Evolutionary conservation across 345 rosid genomes (phyloP), one percentile per base, ranked within the genome.

Genomic region (Citrus reticulata): DNA sequence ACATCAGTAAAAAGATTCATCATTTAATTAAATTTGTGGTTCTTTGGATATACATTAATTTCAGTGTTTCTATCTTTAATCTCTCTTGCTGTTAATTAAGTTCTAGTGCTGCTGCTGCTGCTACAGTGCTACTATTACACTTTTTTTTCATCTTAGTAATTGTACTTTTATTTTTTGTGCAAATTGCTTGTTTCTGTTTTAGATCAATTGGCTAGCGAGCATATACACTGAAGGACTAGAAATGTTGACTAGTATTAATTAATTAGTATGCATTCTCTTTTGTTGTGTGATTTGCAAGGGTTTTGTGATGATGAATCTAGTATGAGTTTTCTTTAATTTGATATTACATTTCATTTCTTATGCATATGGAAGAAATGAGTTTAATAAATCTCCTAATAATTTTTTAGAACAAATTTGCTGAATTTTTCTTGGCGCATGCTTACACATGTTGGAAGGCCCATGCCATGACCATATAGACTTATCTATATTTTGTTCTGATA

Each of bases 381-480:
- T 29, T 37, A 32, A 42, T 11, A 11, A 42, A 35, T 73, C n/a
- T 49, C 22, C 57, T 32, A 49, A 49, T 62, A 32, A 39, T 61
- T 62, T 73, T 14, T 65, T 6, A 40, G 7, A 37, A 64, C 9
- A 11, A n/a, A 37, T 35, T 57, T 68, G 57, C 8, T 73, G 49
- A 63, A 70, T 29, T 49, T 40, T 20, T 24, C 20, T 40, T 17
- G 24, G 34, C 84, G 71, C 82, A 78, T 84, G 86, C 77, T 25
- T 35, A 35, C 8, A 25, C 84, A 77, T 65, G 46, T 76, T 70
- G 77, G 72, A 72, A 63, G 46, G 20, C 34, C 64, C 1, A 37
- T 16, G 35, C 35, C n/a, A 70, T 13, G 63, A 55, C 16, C 9
- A 10, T 20, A 17, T 62, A 30, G 9, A 70, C 62, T 54, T 37